Evolutionary conservation across 2,329 filamentous ascomycete species (phyloP).

Genomic region (Ophiostoma sp.): DNA sequence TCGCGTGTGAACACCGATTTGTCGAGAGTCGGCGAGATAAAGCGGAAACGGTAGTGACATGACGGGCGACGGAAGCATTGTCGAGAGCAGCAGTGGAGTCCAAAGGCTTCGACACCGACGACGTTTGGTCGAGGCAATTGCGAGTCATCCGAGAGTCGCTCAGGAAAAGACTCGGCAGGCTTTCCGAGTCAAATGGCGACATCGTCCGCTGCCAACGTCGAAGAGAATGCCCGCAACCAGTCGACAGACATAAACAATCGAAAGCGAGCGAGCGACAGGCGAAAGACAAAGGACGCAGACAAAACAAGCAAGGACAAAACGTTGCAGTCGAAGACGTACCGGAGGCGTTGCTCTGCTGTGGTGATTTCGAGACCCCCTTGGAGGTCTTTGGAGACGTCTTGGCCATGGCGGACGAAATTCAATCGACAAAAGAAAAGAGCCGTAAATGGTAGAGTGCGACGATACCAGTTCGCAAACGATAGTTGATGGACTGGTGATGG

Average conservation of each 20-base stretch:
- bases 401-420: conserved; percentile 39
- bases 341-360: conserved; percentile 41
- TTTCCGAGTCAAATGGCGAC: neutral
- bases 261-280: neutral
- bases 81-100: too few relatives aligned
- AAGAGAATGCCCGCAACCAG: neutral
- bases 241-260: neutral
- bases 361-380: conserved; percentile 43
- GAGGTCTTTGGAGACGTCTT: conserved; percentile 38
- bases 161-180: neutral
- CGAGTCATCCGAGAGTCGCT: neutral
- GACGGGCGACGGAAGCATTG: too few relatives aligned
- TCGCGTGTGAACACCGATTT: neutral
- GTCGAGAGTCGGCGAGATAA: too few relatives aligned
- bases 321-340: conserved; percentile 35
- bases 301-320: neutral
- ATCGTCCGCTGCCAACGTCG: neutral
- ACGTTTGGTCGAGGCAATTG: neutral
- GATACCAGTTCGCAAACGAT: neutral
- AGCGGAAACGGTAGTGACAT: too few relatives aligned
- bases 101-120: neutral
- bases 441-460: neutral
- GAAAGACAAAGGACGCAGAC: neutral
- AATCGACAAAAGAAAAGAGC: neutral
- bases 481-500: conserved; percentile 23